phyloP scores from a whole-genome alignment of 345 rosid genomes.

The Adansonia digitata region DNA sequence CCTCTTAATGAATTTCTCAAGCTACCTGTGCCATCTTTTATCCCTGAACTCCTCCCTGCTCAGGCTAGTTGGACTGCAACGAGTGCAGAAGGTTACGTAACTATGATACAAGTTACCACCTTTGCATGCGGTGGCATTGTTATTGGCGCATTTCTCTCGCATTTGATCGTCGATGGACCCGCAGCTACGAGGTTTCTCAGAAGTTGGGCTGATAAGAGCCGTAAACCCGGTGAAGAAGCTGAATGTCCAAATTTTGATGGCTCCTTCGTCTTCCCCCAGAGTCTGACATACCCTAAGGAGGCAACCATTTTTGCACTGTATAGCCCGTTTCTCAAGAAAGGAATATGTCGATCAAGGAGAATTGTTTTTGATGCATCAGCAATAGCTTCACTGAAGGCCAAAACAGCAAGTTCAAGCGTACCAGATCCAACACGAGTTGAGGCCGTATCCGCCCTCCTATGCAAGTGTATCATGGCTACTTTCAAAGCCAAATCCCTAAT shows the following conservation, averaged over 20 bases:
- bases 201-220: conserved; percentile 22
- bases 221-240: not conserved
- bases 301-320: not conserved
- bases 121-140: conserved; percentile 28
- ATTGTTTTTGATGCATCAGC: conserved; percentile 18
- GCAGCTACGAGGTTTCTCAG: conserved; percentile 12
- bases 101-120: conserved; percentile 23
- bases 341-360: conserved; percentile 2
- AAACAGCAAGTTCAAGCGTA: not conserved
- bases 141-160: conserved; percentile 15
- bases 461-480: conserved; percentile 13
- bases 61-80: not conserved
- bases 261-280: conserved; percentile 10
- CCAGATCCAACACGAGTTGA: conserved; percentile 21
- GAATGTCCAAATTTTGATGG: not conserved
- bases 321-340: not conserved
- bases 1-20: not conserved
- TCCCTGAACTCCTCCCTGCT: not conserved
- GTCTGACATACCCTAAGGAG: not conserved
- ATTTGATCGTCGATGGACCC: conserved; percentile 23
- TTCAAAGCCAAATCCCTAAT: not conserved
- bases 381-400: conserved; percentile 14
- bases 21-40: not conserved
- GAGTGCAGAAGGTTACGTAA: not conserved
- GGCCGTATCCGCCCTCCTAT: conserved; percentile 18